Evolutionary conservation across 2,329 filamentous ascomycete genomes (phyloP).

Genomic region (Lasiodiplodia hormozganensis): DNA sequence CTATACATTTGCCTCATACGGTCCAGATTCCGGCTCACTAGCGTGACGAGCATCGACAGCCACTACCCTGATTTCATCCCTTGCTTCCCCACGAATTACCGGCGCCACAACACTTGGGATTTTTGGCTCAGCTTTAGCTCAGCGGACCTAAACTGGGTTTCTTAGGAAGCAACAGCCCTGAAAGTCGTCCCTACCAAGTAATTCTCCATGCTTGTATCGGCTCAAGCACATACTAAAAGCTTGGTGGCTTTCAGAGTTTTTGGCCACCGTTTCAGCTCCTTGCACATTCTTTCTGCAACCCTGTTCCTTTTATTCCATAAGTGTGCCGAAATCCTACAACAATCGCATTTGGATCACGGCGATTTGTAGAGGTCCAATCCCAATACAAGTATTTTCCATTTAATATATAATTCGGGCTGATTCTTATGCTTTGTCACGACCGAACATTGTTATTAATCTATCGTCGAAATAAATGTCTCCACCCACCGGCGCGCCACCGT

Average conservation of each 20-base stretch:
- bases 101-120: background rate
- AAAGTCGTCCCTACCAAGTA: background rate
- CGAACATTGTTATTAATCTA: too few relatives aligned
- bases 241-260: background rate
- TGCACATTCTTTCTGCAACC: background rate
- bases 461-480: too few relatives aligned
- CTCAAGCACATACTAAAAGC: background rate
- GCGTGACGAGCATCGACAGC: background rate
- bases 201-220: background rate
- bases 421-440: too few relatives aligned
- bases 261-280: background rate
- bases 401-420: too few relatives aligned
- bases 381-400: too few relatives aligned
- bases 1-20: background rate
- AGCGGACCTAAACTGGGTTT: background rate
- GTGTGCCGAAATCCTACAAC: too few relatives aligned
- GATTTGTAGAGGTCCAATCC: too few relatives aligned
- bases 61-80: background rate
- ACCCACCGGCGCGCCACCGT: too few relatives aligned
- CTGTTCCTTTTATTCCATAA: background rate
- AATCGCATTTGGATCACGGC: too few relatives aligned
- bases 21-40: background rate
- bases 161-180: background rate
- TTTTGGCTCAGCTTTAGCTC: background rate
- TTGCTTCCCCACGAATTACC: background rate